These are phyloP conservation scores for Bipolaris oryzae DNA, from an alignment of 2,329 filamentous ascomycete genomes.

Conservation along the genomic window DNA sequence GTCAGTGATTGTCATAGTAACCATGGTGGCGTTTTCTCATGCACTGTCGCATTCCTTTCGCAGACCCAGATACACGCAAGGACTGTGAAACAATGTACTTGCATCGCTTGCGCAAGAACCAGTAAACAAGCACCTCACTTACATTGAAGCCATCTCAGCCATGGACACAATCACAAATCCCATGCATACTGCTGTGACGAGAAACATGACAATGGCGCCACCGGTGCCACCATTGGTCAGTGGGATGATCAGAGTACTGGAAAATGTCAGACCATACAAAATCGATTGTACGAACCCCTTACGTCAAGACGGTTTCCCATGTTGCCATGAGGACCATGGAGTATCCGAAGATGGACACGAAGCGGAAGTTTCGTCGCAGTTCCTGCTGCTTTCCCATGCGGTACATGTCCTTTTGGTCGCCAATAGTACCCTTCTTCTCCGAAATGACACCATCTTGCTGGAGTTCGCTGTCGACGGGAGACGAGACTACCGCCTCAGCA, in stretches of 20 bases:
- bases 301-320: conserved; percentile 34
- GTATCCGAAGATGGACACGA: conserved; percentile 37
- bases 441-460: neutral
- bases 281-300: neutral
- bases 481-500: neutral
- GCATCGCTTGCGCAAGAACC: too few relatives aligned
- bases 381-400: conserved; percentile 40
- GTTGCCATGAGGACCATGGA: conserved; percentile 37
- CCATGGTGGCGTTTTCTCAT: neutral
- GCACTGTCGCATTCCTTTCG: neutral
- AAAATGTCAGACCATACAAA: neutral
- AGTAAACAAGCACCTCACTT: conserved; percentile 1
- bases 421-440: neutral
- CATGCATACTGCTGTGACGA: conserved; percentile 31
- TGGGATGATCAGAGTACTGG: conserved; percentile 25
- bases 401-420: conserved; percentile 34
- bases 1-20: conserved; percentile 3
- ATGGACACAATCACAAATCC: conserved; percentile 32
- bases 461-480: neutral
- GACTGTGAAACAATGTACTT: too few relatives aligned
- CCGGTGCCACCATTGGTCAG: conserved; percentile 37
- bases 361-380: conserved; percentile 33
- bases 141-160: conserved; percentile 36
- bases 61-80: too few relatives aligned
- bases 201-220: conserved; percentile 33